Conservation (phyloP, 139 green algal genomes). For the Coccomyxa sp. region DNA sequence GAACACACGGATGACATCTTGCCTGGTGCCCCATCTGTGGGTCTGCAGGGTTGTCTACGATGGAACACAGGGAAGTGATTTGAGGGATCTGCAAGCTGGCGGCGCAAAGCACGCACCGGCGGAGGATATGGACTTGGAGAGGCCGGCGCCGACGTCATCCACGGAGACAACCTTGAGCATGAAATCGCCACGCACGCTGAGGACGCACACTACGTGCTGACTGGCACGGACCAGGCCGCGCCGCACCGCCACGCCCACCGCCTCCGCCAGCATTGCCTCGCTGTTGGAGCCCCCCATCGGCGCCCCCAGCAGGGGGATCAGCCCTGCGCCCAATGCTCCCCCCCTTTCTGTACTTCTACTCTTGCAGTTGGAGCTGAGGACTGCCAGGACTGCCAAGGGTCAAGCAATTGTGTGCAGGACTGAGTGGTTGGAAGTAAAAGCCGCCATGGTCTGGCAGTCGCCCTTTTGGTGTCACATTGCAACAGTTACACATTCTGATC, state of each 20-base stretch:
- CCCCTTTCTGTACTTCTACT: not conserved
- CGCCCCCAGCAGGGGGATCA: conserved; percentile 50
- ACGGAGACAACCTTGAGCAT: conserved; percentile 45
- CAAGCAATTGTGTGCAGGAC: not conserved
- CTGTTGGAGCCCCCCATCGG: conserved; percentile 27
- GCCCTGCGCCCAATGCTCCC: conserved; percentile 6
- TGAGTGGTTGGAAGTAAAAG: not conserved
- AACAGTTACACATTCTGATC: not conserved
- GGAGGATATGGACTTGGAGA: not conserved
- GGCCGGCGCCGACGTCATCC: conserved; percentile 23
- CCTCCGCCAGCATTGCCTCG: conserved; percentile 36
- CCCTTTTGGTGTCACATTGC: not conserved
- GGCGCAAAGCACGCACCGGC: not conserved
- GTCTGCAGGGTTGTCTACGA: too few relatives aligned
- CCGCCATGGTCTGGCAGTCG: not conserved
- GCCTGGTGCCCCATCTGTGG: too few relatives aligned
- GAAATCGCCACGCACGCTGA: conserved; percentile 23
- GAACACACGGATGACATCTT: too few relatives aligned
- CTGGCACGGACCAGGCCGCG: conserved; percentile 25
- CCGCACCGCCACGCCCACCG: conserved; percentile 12
- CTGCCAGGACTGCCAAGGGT: not conserved
- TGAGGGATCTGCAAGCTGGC: too few relatives aligned
- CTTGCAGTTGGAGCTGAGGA: not conserved
- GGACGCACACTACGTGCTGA: conserved; percentile 40
- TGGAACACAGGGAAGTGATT: too few relatives aligned